Evolutionary conservation across 306 rosid genomes (phyloP).

Genomic region (Quercus bicolor): DNA sequence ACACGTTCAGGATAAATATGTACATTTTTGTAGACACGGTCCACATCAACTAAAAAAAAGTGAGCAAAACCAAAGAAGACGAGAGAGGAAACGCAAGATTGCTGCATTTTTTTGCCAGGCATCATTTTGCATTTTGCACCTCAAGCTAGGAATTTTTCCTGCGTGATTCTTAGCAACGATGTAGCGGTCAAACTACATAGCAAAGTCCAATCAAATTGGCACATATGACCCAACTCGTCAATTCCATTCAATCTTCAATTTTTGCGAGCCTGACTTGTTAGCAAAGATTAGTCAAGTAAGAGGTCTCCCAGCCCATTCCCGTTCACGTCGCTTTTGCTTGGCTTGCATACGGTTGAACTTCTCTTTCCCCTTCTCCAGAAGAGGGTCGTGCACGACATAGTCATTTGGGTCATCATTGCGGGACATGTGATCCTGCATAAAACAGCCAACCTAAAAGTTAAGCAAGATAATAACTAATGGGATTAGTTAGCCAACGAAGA

Average conservation of each 20-base stretch:
- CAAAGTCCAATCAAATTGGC: conserved; percentile 1
- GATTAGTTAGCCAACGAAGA: background rate
- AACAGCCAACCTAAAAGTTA: background rate
- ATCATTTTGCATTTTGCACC: background rate
- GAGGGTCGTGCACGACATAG: conserved; percentile 86
- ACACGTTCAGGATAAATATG: background rate
- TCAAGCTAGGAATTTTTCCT: background rate
- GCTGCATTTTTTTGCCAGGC: background rate
- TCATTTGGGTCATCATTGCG: conserved; percentile 78
- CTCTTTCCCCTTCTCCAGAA: conserved; percentile 93
- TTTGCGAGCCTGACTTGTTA: background rate
- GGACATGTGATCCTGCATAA: conserved; percentile 80
- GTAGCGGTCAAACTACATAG: background rate
- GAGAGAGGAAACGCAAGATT: background rate
- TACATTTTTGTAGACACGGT: background rate
- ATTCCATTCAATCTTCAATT: background rate
- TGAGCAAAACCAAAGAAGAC: background rate
- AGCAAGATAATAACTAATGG: background rate
- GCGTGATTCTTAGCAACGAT: background rate
- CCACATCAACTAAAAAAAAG: background rate
- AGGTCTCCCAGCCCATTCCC: conserved; percentile 62
- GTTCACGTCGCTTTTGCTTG: conserved; percentile 63
- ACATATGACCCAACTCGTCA: background rate
- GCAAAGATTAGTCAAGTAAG: conserved; percentile 35
- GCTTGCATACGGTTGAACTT: conserved; percentile 90